phyloP scores from a whole-genome alignment of 2,329 filamentous ascomycete species.

The Aspergillus neotritici region DNA sequence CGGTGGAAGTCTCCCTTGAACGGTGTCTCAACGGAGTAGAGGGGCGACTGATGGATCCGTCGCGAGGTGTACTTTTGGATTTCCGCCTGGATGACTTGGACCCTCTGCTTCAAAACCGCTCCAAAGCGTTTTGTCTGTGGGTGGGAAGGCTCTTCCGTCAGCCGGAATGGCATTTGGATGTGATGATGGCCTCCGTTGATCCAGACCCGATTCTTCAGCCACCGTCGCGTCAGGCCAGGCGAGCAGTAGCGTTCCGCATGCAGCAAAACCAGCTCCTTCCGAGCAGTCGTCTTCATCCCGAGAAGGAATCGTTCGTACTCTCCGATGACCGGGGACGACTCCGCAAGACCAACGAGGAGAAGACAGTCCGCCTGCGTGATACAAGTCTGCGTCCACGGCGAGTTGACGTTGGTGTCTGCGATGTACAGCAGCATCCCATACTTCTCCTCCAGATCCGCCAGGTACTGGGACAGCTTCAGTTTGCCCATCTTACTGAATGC shows the following conservation, averaged over 20 bases:
- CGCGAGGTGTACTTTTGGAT: constrained; percentile 97
- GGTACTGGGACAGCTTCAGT: constrained; percentile 87
- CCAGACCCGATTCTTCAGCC: constrained; percentile 91
- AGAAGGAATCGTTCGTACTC: constrained; percentile 96
- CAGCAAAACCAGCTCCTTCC: constrained; percentile 84
- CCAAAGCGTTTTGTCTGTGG: constrained; percentile 72
- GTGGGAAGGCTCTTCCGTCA: constrained; percentile 69
- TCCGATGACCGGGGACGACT: constrained; percentile 82
- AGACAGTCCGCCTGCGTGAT: constrained; percentile 97
- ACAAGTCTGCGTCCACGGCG: constrained; percentile 97
- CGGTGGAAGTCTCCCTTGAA: constrained; percentile 97
- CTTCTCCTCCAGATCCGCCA: constrained; percentile 94
- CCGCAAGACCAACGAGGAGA: constrained; percentile 81
- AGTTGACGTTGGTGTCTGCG: constrained; percentile 93
- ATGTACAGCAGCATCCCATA: constrained; percentile 94
- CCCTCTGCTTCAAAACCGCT: constrained; percentile 79
- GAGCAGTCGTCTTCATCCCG: constrained; percentile 93
- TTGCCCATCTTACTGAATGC: constrained; percentile 98
- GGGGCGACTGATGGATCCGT: constrained; percentile 78
- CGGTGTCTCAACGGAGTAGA: constrained; percentile 85
- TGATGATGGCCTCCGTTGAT: constrained; percentile 98
- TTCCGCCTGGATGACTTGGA: constrained; percentile 91
- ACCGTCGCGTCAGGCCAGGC: constrained; percentile 77
- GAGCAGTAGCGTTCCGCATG: constrained; percentile 84
- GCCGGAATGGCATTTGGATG: constrained; percentile 86